Conservation (phyloP, 1,284 basidiomycete species). For the Irpex sp. region DNA sequence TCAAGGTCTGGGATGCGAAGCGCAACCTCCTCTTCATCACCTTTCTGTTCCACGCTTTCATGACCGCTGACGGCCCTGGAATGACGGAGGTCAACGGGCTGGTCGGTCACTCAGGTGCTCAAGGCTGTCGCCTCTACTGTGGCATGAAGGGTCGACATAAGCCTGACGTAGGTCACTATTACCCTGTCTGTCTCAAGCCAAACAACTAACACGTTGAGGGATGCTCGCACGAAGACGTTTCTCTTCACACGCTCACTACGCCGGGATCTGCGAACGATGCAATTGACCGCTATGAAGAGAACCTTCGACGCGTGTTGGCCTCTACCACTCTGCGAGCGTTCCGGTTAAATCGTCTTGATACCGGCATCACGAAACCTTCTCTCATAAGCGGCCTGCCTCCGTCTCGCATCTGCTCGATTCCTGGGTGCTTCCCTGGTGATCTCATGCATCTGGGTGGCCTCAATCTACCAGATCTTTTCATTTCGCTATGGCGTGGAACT, state of each 20-base stretch:
- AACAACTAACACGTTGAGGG: not conserved
- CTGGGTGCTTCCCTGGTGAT: conserved; percentile 16
- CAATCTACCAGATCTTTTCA: conserved; percentile 19
- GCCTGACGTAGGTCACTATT: conserved; percentile 24
- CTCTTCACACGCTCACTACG: not conserved
- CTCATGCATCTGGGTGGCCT: conserved; percentile 21
- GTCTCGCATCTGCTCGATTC: conserved; percentile 8
- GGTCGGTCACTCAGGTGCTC: conserved; percentile 29
- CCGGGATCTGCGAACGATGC: not conserved
- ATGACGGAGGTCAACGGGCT: conserved; percentile 25
- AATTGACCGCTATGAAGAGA: not conserved
- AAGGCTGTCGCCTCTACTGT: conserved; percentile 30
- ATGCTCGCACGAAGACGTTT: not conserved
- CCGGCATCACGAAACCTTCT: conserved; percentile 20
- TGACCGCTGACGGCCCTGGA: conserved; percentile 15
- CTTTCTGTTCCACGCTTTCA: conserved; percentile 10
- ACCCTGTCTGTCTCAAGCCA: conserved; percentile 18
- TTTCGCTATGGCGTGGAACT: conserved; percentile 18
- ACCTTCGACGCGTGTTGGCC: conserved; percentile 1
- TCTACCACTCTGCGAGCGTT: conserved; percentile 10
- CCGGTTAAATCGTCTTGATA: conserved; percentile 9
- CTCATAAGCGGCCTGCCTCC: conserved; percentile 18
- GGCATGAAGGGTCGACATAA: conserved; percentile 28
- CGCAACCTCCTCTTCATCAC: conserved; percentile 10
- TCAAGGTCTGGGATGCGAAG: conserved; percentile 23